phyloP scores from a whole-genome alignment of 768 basidiomycete species.

The Boletus bicolor region DNA sequence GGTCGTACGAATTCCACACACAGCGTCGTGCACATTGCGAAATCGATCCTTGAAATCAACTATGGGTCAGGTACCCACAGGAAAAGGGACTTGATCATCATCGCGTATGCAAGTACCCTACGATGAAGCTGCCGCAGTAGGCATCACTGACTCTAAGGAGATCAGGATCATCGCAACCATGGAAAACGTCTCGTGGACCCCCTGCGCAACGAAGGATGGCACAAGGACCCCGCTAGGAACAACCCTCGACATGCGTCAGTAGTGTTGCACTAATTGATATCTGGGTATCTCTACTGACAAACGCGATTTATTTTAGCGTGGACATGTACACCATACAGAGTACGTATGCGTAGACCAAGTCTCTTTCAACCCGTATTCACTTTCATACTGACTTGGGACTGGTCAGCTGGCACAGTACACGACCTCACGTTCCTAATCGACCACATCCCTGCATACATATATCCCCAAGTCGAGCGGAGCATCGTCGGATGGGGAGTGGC shows the following conservation, averaged over 20 bases:
- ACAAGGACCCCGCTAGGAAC: slow-evolving; percentile 18
- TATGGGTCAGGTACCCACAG: slow-evolving; percentile 13
- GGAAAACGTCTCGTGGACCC: slow-evolving; percentile 26
- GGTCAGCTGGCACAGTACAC: slow-evolving; percentile 54
- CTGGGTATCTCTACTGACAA: slow-evolving; percentile 1
- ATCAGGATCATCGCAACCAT: slow-evolving; percentile 33
- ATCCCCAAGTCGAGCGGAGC: slow-evolving; percentile 57
- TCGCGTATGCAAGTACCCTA: slow-evolving; percentile 25
- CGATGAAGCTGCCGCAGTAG: background rate
- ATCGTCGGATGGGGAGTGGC: slow-evolving; percentile 69
- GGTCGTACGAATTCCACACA: slow-evolving; percentile 20
- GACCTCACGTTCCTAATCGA: slow-evolving; percentile 84
- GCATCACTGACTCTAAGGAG: background rate
- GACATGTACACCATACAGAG: slow-evolving; percentile 35
- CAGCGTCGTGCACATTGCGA: slow-evolving; percentile 15
- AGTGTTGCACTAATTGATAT: background rate
- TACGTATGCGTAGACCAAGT: slow-evolving; percentile 5
- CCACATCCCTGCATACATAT: slow-evolving; percentile 71
- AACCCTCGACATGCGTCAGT: slow-evolving; percentile 32
- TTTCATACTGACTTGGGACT: background rate
- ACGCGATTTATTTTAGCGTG: slow-evolving; percentile 10
- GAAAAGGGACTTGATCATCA: slow-evolving; percentile 27
- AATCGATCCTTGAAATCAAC: slow-evolving; percentile 20
- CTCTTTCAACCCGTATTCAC: background rate
- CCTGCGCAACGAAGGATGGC: slow-evolving; percentile 25